A percentile compares a stretch with the other conserved stretches of the same genome.
phyloP scores from a whole-genome alignment of 108 stramenopile species.

The Nitzschia sp. region DNA sequence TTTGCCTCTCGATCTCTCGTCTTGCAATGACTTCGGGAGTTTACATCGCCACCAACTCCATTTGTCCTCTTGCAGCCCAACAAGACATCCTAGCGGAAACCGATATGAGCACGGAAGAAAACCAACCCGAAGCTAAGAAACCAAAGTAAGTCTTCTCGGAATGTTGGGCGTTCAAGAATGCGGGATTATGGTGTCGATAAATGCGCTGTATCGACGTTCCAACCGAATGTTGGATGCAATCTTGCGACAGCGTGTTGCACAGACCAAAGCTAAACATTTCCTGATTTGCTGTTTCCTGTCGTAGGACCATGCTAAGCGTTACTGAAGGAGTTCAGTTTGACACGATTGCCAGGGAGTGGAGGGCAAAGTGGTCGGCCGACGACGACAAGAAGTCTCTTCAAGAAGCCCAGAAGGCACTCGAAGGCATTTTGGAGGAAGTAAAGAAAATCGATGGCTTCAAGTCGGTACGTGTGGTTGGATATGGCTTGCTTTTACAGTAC shows the following conservation, averaged over 20 bases:
- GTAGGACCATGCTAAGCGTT: conserved; percentile 40
- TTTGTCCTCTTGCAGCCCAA: too few species aligned
- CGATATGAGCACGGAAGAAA: background rate
- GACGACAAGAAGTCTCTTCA: conserved; percentile 69
- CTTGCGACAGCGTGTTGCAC: background rate
- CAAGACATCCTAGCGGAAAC: too few species aligned
- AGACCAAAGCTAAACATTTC: background rate
- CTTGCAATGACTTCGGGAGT: too few species aligned
- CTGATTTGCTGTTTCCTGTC: too few species aligned
- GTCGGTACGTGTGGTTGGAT: background rate
- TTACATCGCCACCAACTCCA: too few species aligned
- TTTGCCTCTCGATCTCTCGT: too few species aligned
- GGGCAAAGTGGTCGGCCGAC: conserved; percentile 69
- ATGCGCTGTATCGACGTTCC: too few species aligned
- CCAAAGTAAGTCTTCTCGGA: background rate
- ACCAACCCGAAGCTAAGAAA: background rate
- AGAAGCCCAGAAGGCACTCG: conserved; percentile 63
- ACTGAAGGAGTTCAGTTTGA: conserved; percentile 75
- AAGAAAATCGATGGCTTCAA: conserved; percentile 57
- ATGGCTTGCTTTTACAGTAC: background rate
- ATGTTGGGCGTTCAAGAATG: too few species aligned
- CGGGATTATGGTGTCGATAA: too few species aligned
- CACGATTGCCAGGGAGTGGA: conserved; percentile 77
- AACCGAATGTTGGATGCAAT: background rate
- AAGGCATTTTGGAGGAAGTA: conserved; percentile 58